Evolutionary conservation across 2,329 filamentous ascomycete species (phyloP).

Genomic region (Proliferodiscus dingleyae): DNA sequence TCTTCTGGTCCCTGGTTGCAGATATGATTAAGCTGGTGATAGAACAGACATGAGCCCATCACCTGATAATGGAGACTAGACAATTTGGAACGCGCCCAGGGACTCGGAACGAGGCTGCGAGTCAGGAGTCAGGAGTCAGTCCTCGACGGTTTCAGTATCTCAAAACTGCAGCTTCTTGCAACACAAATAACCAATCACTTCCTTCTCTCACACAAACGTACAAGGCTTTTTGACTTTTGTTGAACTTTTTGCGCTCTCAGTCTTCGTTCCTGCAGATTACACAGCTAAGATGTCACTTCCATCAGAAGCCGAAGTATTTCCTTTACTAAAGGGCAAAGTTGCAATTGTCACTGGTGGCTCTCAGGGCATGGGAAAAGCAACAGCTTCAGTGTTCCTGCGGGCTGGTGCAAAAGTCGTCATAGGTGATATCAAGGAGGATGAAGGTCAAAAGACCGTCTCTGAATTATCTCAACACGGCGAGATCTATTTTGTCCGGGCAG

Average conservation of each 20-base stretch:
- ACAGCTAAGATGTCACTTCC: constrained; percentile 3
- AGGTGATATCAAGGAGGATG: constrained; percentile 34
- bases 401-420: constrained; percentile 37
- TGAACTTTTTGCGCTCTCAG: neutral
- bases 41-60: too few relatives aligned
- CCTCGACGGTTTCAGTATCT: too few relatives aligned
- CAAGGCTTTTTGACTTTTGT: neutral
- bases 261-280: neutral
- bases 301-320: constrained; percentile 8
- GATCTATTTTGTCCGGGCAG: constrained; percentile 37
- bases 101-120: too few relatives aligned
- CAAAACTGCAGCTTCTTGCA: neutral
- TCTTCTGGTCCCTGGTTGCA: too few relatives aligned
- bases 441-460: constrained; percentile 28
- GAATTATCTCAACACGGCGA: constrained; percentile 28
- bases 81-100: too few relatives aligned
- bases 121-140: too few relatives aligned
- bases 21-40: too few relatives aligned
- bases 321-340: constrained; percentile 13
- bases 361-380: constrained; percentile 35
- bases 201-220: neutral
- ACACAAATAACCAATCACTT: neutral
- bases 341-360: constrained; percentile 14
- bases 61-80: too few relatives aligned
- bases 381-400: constrained; percentile 35